A percentile compares a stretch with the other conserved stretches of the same genome.
phyloP scores from a whole-genome alignment of 2,329 filamentous ascomycete genomes.

The Sporothrix luriei region DNA sequence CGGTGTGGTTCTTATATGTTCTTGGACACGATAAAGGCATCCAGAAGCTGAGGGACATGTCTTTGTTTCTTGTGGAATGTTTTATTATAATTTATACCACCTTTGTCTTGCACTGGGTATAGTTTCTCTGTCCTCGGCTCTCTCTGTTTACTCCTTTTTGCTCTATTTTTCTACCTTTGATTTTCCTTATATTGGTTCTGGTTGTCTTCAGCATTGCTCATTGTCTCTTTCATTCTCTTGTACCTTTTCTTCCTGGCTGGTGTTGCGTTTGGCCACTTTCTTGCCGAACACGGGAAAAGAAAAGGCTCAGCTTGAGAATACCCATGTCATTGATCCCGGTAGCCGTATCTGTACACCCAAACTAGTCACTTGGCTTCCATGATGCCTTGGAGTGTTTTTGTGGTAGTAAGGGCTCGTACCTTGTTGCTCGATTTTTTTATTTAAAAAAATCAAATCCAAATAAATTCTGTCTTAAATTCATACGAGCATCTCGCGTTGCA shows the following conservation, averaged over 20 bases:
- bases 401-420: no score
- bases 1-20: slow-evolving; percentile 23
- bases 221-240: neutral
- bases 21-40: no score
- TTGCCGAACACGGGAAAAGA: neutral
- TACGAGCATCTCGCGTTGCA: no score
- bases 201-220: neutral
- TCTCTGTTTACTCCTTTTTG: neutral
- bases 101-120: neutral
- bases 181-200: neutral
- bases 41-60: neutral
- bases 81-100: neutral
- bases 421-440: no score
- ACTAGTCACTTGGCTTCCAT: no score
- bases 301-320: neutral
- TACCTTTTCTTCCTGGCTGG: neutral
- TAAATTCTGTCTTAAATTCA: no score
- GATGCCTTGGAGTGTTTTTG: no score
- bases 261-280: neutral
- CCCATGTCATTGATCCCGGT: neutral
- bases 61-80: neutral
- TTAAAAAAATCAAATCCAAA: no score
- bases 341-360: slow-evolving; percentile 3
- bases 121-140: no score
- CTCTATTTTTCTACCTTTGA: neutral